Evolutionary conservation across 805 yeast genomes (phyloP).

Genomic region (Candida pini): DNA sequence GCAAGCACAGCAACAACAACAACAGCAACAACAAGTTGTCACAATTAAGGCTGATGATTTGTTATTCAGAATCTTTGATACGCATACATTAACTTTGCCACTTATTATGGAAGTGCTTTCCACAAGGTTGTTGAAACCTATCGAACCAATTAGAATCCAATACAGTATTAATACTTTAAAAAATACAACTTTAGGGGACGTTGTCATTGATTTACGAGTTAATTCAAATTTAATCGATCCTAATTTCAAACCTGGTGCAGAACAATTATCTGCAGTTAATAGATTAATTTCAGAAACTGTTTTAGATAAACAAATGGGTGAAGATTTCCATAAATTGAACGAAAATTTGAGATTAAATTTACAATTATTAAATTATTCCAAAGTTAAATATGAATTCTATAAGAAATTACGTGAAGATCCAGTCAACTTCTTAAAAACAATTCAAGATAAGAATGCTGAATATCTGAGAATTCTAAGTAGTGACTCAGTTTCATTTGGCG

Average conservation of each 20-base stretch:
- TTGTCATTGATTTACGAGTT: slow-evolving; percentile 71
- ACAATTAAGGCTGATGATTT: slow-evolving; percentile 38
- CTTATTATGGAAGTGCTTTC: slow-evolving; percentile 65
- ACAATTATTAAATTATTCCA: slow-evolving; percentile 47
- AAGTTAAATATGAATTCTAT: slow-evolving; percentile 73
- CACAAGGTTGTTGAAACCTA: slow-evolving; percentile 64
- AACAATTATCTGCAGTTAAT: slow-evolving; percentile 35
- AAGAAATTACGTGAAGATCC: slow-evolving; percentile 72
- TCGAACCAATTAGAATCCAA: slow-evolving; percentile 72
- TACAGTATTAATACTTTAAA: slow-evolving; percentile 73
- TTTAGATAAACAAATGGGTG: slow-evolving; percentile 35
- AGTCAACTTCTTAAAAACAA: slow-evolving; percentile 60
- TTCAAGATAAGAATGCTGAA: slow-evolving; percentile 76
- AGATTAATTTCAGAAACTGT: slow-evolving; percentile 39
- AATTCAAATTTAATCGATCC: slow-evolving; percentile 31
- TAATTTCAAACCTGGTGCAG: slow-evolving; percentile 30
- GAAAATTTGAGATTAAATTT: slow-evolving; percentile 41
- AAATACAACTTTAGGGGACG: slow-evolving; percentile 75
- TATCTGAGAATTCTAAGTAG: slow-evolving; percentile 82
- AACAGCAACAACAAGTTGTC: slow-evolving; percentile 21
- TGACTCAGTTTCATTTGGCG: slow-evolving; percentile 43
- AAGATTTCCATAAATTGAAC: slow-evolving; percentile 31
- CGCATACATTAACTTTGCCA: slow-evolving; percentile 56
- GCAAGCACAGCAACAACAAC: slow-evolving; percentile 16
- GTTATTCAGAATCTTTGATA: slow-evolving; percentile 39